Conservation (phyloP, 1,284 basidiomycete genomes). For the Austroboletus sp. region DNA sequence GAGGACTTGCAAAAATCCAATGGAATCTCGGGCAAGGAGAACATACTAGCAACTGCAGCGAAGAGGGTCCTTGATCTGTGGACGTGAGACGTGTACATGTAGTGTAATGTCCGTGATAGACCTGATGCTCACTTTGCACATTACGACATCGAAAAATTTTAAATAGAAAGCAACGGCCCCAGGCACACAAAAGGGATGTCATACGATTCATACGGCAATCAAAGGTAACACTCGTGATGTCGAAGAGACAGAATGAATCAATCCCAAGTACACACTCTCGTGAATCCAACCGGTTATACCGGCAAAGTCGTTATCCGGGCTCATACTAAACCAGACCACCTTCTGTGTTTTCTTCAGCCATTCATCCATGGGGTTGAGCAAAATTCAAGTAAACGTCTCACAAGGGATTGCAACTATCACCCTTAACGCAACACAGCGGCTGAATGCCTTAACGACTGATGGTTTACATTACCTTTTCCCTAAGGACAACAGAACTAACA, state of each 20-base stretch:
- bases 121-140: no score
- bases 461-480: slow-evolving; percentile 35
- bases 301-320: slow-evolving; percentile 1
- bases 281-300: slow-evolving; percentile 9
- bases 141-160: no score
- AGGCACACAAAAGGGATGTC: no score
- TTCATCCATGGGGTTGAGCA: slow-evolving; percentile 29
- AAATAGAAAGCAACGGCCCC: no score
- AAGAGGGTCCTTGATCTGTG: slow-evolving; percentile 43
- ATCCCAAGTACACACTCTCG: no score
- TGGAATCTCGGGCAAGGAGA: slow-evolving; percentile 35
- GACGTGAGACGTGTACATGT: slow-evolving; percentile 21
- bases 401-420: slow-evolving; percentile 64
- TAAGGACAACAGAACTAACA: background rate
- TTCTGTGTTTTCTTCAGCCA: background rate
- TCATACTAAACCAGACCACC: background rate
- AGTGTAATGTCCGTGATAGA: background rate
- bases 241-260: no score
- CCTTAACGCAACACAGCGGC: slow-evolving; percentile 50
- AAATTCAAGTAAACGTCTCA: slow-evolving; percentile 44
- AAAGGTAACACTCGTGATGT: no score
- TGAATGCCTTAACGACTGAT: slow-evolving; percentile 56
- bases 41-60: slow-evolving; percentile 41
- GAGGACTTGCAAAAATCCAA: slow-evolving; percentile 40
- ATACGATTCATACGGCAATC: no score